Evolutionary conservation across 2,329 filamentous ascomycete species (phyloP), one percentile per base, ranked within the genome.

Genomic region (Biscogniauxia mediterranea): DNA sequence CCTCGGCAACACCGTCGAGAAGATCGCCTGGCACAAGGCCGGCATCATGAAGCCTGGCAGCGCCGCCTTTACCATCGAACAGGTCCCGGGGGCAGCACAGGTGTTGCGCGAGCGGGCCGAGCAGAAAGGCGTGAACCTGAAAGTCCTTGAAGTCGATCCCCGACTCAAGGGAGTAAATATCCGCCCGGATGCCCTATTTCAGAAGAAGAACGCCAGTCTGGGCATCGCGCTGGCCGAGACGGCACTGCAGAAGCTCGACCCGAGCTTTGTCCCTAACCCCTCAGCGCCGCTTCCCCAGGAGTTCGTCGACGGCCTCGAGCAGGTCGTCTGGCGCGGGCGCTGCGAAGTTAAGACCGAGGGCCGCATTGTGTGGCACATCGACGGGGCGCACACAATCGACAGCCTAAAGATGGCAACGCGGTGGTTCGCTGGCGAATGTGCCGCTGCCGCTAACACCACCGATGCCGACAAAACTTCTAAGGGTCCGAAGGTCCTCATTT

Each of bases 371-470:
- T 99, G 94, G 93, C 90, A 93, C 71, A 85, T 99, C 20, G 95
- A 99, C 72, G 93, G 95, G 8, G 95, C 93, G 2, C 95, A 99
- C 76, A 99, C 94, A 0, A 82, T 90, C 3, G 94, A 98, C 72
- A 97, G 93, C 73, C 89, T 99, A 58, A 85, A 89, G 65, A 84
- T 92, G 66, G 92, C 92, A 4, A 89, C 89, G 0, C 84, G 85
- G 64, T 97, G 93, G 93, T 98, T 97, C 71, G 85, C 86, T 1
- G 74, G 75, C 9, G 80, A 84, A 68, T 78, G 68, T 50, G 65
- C 60, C 9, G 58, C 64, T n/a, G 38, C 38, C 38, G 17, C 38
- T 7, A n/a, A 2, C 15, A n/a, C 11, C 15, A n/a, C 38, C 15
- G 13, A n/a, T n/a, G 5, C 5, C 17, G 17, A 3, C 11, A 15